phyloP scores from a whole-genome alignment of 2,329 filamentous ascomycete genomes.

The Botrytis tulipae region DNA sequence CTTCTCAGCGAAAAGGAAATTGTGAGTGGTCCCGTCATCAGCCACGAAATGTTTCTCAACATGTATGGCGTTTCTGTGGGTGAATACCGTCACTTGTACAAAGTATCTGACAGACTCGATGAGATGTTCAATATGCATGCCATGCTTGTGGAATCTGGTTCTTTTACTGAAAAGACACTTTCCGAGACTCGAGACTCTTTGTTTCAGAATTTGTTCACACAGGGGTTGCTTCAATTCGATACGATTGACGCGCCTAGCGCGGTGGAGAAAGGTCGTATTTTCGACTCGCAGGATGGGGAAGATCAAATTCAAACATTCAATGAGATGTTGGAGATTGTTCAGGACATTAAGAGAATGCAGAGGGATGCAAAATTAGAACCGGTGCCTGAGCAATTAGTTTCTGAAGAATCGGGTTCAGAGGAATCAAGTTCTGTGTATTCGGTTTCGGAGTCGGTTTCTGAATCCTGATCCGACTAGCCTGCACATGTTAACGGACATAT shows the following conservation, averaged over 20 bases:
- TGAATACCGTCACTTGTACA: neutral
- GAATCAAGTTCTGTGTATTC: neutral
- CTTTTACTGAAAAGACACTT: constrained; percentile 1
- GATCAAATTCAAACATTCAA: neutral
- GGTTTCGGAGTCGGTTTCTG: neutral
- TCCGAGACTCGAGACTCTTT: neutral
- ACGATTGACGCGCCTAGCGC: neutral
- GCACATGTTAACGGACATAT: neutral
- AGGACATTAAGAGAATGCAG: neutral
- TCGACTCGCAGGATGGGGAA: neutral
- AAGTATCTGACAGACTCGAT: neutral
- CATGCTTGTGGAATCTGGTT: neutral
- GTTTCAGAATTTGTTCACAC: neutral
- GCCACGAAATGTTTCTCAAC: neutral
- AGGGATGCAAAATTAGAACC: neutral
- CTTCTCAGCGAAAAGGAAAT: neutral
- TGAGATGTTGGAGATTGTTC: neutral
- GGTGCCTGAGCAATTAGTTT: neutral
- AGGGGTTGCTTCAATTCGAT: neutral
- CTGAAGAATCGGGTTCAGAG: neutral
- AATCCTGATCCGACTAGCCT: neutral
- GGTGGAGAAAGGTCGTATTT: neutral
- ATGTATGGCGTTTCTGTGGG: constrained; percentile 13
- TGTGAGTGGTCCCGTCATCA: neutral
- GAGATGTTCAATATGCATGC: constrained; percentile 13